A percentile compares a stretch with the other conserved stretches of the same genome.
phyloP scores from a whole-genome alignment of 192 early-diverging fungal genomes.

The Kappamyces sp. region DNA sequence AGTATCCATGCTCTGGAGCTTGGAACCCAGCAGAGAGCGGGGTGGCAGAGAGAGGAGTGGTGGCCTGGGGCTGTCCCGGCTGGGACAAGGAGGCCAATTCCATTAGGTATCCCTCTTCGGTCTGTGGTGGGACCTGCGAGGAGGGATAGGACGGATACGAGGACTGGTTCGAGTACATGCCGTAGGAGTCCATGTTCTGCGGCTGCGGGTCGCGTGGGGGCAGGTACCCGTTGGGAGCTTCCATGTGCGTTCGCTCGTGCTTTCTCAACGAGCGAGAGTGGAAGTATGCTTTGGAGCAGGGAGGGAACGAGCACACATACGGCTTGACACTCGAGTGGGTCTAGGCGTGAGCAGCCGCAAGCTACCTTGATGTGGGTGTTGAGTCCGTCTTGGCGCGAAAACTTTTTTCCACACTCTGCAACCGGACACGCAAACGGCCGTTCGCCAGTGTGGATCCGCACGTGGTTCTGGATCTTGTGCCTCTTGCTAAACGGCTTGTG shows the following conservation, averaged over 20 bases:
- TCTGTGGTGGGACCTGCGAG: neutral
- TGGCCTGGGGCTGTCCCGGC: neutral
- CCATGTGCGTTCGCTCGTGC: conserved; percentile 30
- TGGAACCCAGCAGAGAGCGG: too few relatives aligned
- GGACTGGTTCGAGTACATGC: too few relatives aligned
- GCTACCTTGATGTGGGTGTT: conserved; percentile 39
- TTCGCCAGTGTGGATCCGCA: conserved; percentile 39
- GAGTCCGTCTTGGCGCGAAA: conserved; percentile 37
- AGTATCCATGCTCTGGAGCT: too few relatives aligned
- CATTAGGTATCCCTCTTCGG: conserved; percentile 5
- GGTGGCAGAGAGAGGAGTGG: too few relatives aligned
- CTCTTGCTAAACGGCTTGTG: conserved; percentile 30
- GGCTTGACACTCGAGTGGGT: conserved; percentile 42
- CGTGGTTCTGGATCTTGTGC: conserved; percentile 42
- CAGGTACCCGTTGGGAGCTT: neutral
- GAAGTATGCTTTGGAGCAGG: conserved; percentile 40
- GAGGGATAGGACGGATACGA: neutral
- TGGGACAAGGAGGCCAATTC: conserved; percentile 3
- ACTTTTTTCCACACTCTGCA: conserved; percentile 34
- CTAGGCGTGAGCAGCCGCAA: conserved; percentile 2
- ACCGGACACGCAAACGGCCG: conserved; percentile 31
- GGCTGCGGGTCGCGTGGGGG: too few relatives aligned
- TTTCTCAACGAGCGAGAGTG: conserved; percentile 37
- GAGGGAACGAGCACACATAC: conserved; percentile 25
- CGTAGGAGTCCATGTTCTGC: too few relatives aligned